Evolutionary conservation across 768 basidiomycete genomes (phyloP), one percentile per base, ranked within the genome.

Genomic region (Mycena epipterygia): DNA sequence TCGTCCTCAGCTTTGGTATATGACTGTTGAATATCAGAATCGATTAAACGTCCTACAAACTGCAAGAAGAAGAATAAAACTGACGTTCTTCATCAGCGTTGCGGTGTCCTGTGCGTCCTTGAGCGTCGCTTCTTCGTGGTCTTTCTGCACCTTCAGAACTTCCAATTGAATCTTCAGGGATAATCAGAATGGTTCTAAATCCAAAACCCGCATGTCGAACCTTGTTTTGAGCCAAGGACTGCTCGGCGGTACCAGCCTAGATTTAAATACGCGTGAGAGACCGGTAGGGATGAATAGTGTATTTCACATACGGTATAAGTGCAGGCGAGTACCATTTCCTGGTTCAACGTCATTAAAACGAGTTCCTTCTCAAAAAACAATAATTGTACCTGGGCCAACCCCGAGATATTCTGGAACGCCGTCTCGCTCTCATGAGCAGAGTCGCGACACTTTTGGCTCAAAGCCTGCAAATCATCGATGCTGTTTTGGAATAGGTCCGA

Each of bases 261-360:
- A 13, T 39, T 6, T 27, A 21, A 30, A 11, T 46, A 17, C 21
- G 16, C 3, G 33, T 55, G 29, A 52, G 51, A 52, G 3, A 46
- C 21, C 21, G 9, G n/a, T 46, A 11, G 6, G 7, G 17, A 46
- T 11, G 9, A 11, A 46, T 46, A n/a, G 14, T 21, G 41, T 11
- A 16, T 13, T 33, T 39, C 37, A 25, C 41, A 35, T 48, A 60
- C 59, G 8, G 30, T 48, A 17, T 60, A 48, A 8, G 59, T 60
- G 44, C 44, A 60, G 5, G 59, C 59, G 13, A 60, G 42, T 4
- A 46, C 44, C 59, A 60, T 60, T 60, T 60, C 59, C 59, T 60
- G 44, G 12, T 23, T 8, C 6, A 46, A 46, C 21, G 6, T 19
- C 14, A 46, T 19, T 11, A 23, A 19, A 19, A 17, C 14, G 21